Conservation (phyloP, 139 green algal species). For the Micractinium sp. region DNA sequence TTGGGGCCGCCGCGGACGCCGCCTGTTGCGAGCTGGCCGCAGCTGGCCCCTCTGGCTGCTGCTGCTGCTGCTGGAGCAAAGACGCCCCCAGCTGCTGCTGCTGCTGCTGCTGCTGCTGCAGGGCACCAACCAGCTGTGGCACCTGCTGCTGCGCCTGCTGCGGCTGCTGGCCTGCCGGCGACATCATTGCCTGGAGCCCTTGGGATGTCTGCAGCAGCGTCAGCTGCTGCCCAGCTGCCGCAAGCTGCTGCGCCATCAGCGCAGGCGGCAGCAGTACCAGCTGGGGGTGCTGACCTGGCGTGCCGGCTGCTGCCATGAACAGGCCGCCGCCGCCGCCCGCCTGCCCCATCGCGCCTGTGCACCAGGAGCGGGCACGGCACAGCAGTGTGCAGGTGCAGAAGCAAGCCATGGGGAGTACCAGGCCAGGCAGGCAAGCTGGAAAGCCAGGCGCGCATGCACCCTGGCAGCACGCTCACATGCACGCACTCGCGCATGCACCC, state of each 20-base stretch:
- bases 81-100: background rate
- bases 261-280: conserved; percentile 34
- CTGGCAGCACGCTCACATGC: too few relatives aligned
- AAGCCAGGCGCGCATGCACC: background rate
- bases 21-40: background rate
- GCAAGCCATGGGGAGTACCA: background rate
- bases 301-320: conserved; percentile 1
- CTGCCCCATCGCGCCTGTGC: background rate
- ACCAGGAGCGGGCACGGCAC: too few relatives aligned
- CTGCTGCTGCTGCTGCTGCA: conserved; percentile 16
- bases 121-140: background rate
- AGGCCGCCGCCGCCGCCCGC: background rate
- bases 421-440: too few relatives aligned
- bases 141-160: conserved; percentile 3
- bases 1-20: too few relatives aligned
- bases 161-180: background rate
- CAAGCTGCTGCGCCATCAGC: conserved; percentile 22
- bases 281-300: background rate
- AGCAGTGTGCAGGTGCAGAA: background rate
- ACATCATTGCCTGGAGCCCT: conserved; percentile 7
- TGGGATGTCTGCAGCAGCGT: conserved; percentile 3
- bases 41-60: background rate
- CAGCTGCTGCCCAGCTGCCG: background rate
- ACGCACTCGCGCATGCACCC: background rate
- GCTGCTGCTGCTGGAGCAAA: background rate